These are phyloP conservation scores for Rhizopogon vesiculosus DNA, from an alignment of 768 basidiomycete species.

Conservation along the genomic window DNA sequence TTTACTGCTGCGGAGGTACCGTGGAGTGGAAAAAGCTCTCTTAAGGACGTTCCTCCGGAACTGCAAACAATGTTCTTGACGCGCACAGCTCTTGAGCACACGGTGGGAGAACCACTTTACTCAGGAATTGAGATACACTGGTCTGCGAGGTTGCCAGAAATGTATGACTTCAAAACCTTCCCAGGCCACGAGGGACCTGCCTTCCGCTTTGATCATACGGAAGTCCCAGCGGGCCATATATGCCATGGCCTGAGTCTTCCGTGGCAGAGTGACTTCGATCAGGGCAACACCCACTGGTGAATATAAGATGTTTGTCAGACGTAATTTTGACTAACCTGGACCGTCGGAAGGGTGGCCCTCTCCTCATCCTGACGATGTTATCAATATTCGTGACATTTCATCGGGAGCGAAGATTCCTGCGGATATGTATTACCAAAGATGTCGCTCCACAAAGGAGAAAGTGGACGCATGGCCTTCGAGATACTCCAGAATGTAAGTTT, in stretches of 20 bases:
- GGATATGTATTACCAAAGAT: neutral
- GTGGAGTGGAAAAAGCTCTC: conserved; percentile 2
- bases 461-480: conserved; percentile 5
- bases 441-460: neutral
- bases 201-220: conserved; percentile 15
- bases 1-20: conserved; percentile 6
- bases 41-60: conserved; percentile 15
- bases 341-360: conserved; percentile 6
- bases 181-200: conserved; percentile 9
- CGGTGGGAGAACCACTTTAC: conserved; percentile 28
- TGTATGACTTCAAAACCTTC: conserved; percentile 8
- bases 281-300: conserved; percentile 28
- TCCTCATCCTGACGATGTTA: conserved; percentile 5
- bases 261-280: conserved; percentile 31
- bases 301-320: neutral
- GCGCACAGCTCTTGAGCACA: conserved; percentile 24
- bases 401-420: neutral
- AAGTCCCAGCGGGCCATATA: conserved; percentile 22
- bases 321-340: neutral
- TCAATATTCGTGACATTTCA: neutral
- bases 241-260: conserved; percentile 29
- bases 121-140: conserved; percentile 32
- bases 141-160: conserved; percentile 19
- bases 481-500: neutral
- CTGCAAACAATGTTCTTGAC: conserved; percentile 21